Evolutionary conservation across 202 grass and related monocot species (phyloP).

Genomic region (Panicum virgatum): DNA sequence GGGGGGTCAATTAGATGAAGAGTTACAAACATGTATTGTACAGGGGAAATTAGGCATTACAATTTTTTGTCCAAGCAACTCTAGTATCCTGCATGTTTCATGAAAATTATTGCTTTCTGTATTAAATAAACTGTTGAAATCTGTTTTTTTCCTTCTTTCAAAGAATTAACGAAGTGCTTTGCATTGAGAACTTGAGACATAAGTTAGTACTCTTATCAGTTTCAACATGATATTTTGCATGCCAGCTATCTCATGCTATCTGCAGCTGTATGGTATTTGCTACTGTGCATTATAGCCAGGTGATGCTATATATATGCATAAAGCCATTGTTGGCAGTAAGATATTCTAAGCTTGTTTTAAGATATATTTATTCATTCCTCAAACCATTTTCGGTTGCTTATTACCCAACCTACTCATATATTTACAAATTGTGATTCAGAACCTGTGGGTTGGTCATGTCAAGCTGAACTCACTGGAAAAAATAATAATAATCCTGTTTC

Average conservation of each 20-base stretch:
- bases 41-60: neutral
- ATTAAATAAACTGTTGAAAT: neutral
- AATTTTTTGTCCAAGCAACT: neutral
- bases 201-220: neutral
- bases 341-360: neutral
- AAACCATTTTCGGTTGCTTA: neutral
- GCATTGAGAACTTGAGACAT: neutral
- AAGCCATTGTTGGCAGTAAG: neutral
- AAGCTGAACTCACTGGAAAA: neutral
- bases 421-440: neutral
- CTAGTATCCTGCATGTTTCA: neutral
- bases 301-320: neutral
- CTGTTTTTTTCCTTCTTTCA: neutral
- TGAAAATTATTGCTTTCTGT: neutral
- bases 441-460: neutral
- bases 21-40: neutral
- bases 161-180: neutral
- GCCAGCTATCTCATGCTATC: neutral
- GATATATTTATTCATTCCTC: neutral
- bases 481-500: neutral
- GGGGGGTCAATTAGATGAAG: conserved; percentile 1
- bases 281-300: neutral
- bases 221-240: conserved; percentile 15
- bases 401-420: neutral
- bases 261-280: neutral